These are phyloP conservation scores for Melaleuca quinquenervia DNA, from an alignment of 345 rosid genomes.

Conservation along the genomic window DNA sequence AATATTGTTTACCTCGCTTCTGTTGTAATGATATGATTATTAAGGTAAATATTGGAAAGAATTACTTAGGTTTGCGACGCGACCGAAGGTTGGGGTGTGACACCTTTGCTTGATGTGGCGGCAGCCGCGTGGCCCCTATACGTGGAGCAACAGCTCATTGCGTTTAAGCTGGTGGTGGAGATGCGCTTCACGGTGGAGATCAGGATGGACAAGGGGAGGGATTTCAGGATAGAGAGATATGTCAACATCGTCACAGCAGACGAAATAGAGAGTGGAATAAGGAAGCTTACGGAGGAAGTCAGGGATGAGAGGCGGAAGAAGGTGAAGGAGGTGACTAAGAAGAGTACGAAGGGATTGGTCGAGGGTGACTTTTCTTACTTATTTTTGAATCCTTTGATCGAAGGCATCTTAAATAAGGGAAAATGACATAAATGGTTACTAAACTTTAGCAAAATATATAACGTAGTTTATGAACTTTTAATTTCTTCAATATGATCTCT, in stretches of 20 bases:
- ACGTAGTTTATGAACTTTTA: too few relatives aligned
- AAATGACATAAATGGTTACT: too few relatives aligned
- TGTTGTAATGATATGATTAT: too few relatives aligned
- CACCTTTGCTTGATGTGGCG: constrained; percentile 40
- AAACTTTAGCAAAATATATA: neutral
- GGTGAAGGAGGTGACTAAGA: constrained; percentile 13
- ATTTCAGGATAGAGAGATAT: neutral
- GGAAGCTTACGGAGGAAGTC: constrained; percentile 24
- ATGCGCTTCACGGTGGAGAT: too few relatives aligned
- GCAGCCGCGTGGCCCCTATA: constrained; percentile 39
- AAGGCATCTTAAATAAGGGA: constrained; percentile 2
- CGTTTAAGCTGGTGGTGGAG: constrained; percentile 17
- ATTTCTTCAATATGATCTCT: neutral
- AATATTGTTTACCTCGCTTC: too few relatives aligned
- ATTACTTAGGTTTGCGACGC: too few relatives aligned
- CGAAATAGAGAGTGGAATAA: constrained; percentile 31
- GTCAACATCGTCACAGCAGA: neutral
- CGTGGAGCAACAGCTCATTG: constrained; percentile 44
- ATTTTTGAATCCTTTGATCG: constrained; percentile 10
- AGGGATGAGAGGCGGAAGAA: constrained; percentile 11
- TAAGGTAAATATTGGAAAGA: too few relatives aligned
- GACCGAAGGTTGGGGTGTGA: too few relatives aligned
- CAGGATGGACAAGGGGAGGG: neutral
- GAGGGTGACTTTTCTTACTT: constrained; percentile 37
- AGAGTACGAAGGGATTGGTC: constrained; percentile 14